Conservation (phyloP, 2,329 filamentous ascomycete genomes). For the Phialophora tarda region DNA sequence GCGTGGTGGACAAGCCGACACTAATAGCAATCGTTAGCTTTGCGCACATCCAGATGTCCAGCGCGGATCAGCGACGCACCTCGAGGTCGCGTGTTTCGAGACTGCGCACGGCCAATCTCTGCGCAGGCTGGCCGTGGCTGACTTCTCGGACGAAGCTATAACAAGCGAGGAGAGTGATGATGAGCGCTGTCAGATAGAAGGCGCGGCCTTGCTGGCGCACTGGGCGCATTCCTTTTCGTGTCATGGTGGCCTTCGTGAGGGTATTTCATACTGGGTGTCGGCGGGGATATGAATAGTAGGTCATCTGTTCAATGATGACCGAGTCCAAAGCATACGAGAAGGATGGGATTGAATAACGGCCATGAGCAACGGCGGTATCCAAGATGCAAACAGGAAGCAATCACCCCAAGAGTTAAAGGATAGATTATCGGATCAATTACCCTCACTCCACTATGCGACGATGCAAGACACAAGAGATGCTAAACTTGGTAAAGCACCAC, state of each 20-base stretch:
- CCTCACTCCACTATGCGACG: constrained; percentile 3
- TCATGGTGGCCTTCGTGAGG: constrained; percentile 24
- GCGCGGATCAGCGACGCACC: constrained; percentile 21
- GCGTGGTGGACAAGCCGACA: constrained; percentile 81
- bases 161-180: constrained; percentile 34
- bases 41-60: constrained; percentile 3
- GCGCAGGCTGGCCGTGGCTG: neutral
- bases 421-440: neutral
- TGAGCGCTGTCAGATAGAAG: constrained; percentile 35
- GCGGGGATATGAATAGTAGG: neutral
- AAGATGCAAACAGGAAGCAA: neutral
- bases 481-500: constrained; percentile 3
- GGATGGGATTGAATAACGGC: neutral
- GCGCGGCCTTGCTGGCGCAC: constrained; percentile 31
- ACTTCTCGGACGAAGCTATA: constrained; percentile 30
- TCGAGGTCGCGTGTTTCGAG: constrained; percentile 33
- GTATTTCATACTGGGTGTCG: constrained; percentile 25
- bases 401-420: neutral
- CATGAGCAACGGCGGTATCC: constrained; percentile 1
- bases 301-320: neutral
- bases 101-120: constrained; percentile 26
- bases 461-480: constrained; percentile 2
- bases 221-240: constrained; percentile 17
- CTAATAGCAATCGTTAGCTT: constrained; percentile 46
- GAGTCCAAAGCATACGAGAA: neutral